Evolutionary conservation across 2,329 filamentous ascomycete genomes (phyloP).

Genomic region (Diaporthe sp.): DNA sequence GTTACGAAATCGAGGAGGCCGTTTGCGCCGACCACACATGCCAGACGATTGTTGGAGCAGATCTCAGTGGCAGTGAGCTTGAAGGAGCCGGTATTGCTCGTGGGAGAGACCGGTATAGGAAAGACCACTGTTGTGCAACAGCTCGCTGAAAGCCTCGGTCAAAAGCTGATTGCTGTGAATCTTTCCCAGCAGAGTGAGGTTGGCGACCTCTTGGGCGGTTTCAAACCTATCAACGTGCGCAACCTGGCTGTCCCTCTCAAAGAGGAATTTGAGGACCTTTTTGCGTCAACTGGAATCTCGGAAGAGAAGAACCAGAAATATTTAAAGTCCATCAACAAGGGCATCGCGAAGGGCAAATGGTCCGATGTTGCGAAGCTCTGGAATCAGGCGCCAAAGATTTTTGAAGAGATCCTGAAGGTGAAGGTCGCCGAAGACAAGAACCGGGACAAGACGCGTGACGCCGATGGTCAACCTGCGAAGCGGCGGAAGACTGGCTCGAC

Average conservation of each 20-base stretch:
- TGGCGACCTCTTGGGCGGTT: conserved; percentile 94
- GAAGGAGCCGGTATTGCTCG: conserved; percentile 90
- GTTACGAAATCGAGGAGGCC: conserved; percentile 70
- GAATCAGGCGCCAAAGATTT: conserved; percentile 91
- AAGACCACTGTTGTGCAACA: conserved; percentile 98
- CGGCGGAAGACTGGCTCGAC: conserved; percentile 72
- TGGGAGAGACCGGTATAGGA: conserved; percentile 98
- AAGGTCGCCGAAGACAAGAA: conserved; percentile 63
- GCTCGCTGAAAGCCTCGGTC: conserved; percentile 84
- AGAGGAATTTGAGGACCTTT: conserved; percentile 93
- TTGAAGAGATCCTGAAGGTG: conserved; percentile 76
- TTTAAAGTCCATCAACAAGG: conserved; percentile 83
- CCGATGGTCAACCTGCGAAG: conserved; percentile 75
- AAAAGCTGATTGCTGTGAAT: conserved; percentile 93
- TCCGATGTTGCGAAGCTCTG: conserved; percentile 86
- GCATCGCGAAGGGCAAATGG: conserved; percentile 88
- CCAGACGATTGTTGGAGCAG: conserved; percentile 87
- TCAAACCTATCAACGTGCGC: conserved; percentile 94
- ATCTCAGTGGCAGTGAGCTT: conserved; percentile 86
- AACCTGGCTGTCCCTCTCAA: conserved; percentile 90
- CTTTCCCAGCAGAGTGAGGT: conserved; percentile 98
- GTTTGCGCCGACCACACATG: conserved; percentile 91
- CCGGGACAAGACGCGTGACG: conserved; percentile 56
- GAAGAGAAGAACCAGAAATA: conserved; percentile 90
- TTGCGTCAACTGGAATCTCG: conserved; percentile 87